These are phyloP conservation scores for Naganishia kalamii DNA, from an alignment of 768 basidiomycete species.

Conservation along the genomic window DNA sequence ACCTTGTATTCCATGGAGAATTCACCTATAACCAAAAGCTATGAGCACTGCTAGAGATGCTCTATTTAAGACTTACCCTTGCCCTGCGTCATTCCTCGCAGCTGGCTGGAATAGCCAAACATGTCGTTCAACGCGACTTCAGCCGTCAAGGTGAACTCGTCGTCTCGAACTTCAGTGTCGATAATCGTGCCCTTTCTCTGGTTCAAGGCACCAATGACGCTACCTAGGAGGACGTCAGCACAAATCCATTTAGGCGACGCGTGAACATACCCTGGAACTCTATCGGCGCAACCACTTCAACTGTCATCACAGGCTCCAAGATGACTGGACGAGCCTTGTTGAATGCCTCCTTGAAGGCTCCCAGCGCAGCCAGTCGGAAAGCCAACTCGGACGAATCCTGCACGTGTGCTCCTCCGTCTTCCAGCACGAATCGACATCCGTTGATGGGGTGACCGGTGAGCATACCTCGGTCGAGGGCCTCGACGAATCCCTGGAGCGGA, in stretches of 20 bases:
- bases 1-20: conserved; percentile 57
- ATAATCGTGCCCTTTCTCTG: conserved; percentile 85
- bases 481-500: conserved; percentile 71
- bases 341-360: conserved; percentile 88
- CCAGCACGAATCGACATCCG: conserved; percentile 76
- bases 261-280: conserved; percentile 68
- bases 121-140: conserved; percentile 96
- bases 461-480: conserved; percentile 84
- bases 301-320: conserved; percentile 96
- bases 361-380: conserved; percentile 81
- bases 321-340: conserved; percentile 68
- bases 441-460: conserved; percentile 81
- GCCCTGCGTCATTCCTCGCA: conserved; percentile 91
- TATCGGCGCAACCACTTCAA: conserved; percentile 88
- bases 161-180: conserved; percentile 92
- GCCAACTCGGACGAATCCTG: conserved; percentile 96
- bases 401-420: conserved; percentile 85
- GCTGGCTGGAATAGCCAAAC: conserved; percentile 92
- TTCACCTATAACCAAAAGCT: conserved; percentile 41
- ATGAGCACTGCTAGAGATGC: no score
- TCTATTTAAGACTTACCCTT: conserved; percentile 80
- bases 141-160: conserved; percentile 85
- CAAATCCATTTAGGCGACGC: background rate
- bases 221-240: conserved; percentile 49
- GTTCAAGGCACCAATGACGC: conserved; percentile 90